phyloP scores from a whole-genome alignment of 371 early-diverging fungal genomes.

The Choanephora cucurbitarum region DNA sequence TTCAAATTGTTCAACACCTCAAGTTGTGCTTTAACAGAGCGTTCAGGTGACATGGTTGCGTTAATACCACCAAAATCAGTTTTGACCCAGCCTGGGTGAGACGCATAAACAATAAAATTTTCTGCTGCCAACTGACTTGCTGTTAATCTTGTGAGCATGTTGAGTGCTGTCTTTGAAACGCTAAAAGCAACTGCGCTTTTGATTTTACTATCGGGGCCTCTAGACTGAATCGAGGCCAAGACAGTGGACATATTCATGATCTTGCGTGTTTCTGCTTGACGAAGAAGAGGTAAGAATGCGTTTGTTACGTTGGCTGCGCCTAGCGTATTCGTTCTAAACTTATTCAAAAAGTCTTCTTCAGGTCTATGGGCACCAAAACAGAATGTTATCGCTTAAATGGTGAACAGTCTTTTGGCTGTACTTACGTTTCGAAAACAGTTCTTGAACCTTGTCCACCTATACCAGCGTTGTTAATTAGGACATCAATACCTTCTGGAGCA shows the following conservation, averaged over 20 bases:
- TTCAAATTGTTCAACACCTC: conserved; percentile 3
- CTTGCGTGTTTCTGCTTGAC: conserved; percentile 14
- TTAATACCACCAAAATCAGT: conserved; percentile 19
- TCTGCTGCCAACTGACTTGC: conserved; percentile 10
- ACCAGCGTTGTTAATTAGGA: conserved; percentile 16
- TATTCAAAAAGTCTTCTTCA: background rate
- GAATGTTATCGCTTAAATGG: background rate
- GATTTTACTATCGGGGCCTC: background rate
- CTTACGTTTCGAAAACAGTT: background rate
- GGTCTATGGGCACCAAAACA: background rate
- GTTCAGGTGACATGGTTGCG: conserved; percentile 4
- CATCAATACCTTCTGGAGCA: conserved; percentile 14
- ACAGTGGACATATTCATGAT: conserved; percentile 17
- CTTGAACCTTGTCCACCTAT: background rate
- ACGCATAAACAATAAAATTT: conserved; percentile 11
- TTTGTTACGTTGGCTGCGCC: conserved; percentile 10
- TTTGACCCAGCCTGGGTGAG: conserved; percentile 24
- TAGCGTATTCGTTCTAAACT: conserved; percentile 5
- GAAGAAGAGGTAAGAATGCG: conserved; percentile 13
- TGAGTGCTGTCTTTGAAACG: conserved; percentile 19
- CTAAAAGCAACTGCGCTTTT: conserved; percentile 4
- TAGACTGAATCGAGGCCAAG: conserved; percentile 8
- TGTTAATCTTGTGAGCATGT: conserved; percentile 14
- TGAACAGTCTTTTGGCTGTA: no score
- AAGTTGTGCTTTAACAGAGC: conserved; percentile 13